Evolutionary conservation across 2,329 filamentous ascomycete species (phyloP).

Genomic region (Chaetomium strumarium): DNA sequence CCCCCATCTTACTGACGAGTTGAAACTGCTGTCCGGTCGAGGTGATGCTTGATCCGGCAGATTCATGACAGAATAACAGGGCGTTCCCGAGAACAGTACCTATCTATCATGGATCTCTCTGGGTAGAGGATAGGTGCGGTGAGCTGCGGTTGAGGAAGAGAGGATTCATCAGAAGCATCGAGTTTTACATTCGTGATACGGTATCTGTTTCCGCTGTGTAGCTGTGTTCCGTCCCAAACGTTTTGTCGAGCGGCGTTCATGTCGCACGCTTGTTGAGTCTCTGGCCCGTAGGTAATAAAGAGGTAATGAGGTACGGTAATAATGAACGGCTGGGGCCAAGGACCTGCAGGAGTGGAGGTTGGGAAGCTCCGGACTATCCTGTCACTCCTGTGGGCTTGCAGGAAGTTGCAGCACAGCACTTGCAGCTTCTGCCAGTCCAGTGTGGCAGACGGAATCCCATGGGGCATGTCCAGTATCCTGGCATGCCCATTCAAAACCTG

Average conservation of each 20-base stretch:
- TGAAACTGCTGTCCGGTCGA: conserved; percentile 19
- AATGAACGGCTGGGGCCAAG: conserved; percentile 9
- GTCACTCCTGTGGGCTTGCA: conserved; percentile 10
- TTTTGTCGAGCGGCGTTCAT: conserved; percentile 1
- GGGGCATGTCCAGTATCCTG: conserved; percentile 13
- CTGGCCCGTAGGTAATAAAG: no score
- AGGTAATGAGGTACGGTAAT: no score
- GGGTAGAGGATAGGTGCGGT: background rate
- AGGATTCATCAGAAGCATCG: background rate
- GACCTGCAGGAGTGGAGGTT: conserved; percentile 17
- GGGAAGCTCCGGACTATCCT: background rate
- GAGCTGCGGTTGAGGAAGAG: background rate
- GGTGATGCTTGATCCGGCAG: conserved; percentile 11
- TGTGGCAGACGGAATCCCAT: background rate
- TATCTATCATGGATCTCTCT: no score
- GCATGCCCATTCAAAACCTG: conserved; percentile 32
- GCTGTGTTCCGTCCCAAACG: background rate
- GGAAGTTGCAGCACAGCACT: background rate
- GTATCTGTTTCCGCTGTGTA: background rate
- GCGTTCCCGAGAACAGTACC: conserved; percentile 6
- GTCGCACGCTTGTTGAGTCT: conserved; percentile 8
- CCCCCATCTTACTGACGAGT: conserved; percentile 15
- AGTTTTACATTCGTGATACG: background rate
- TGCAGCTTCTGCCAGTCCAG: conserved; percentile 4
- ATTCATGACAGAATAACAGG: conserved; percentile 5